These are phyloP conservation scores for Neofusicoccum cordaticola DNA, from an alignment of 2,329 filamentous ascomycete genomes.

Conservation along the genomic window DNA sequence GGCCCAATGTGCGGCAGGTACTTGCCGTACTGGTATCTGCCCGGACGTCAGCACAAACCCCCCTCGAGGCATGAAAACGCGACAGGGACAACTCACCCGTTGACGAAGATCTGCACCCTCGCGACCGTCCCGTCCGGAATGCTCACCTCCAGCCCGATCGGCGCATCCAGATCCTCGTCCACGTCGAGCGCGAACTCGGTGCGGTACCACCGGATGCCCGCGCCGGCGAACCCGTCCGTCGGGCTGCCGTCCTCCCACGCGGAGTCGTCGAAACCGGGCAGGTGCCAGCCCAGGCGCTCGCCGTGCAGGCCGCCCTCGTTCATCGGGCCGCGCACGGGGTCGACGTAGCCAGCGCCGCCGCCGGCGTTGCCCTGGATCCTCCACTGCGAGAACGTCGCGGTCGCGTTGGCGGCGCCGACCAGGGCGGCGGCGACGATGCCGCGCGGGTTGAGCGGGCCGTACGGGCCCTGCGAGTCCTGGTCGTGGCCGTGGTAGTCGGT, in stretches of 20 bases:
- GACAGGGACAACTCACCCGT: conserved; percentile 40
- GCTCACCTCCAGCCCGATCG: conserved; percentile 54
- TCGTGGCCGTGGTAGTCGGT: conserved; percentile 63
- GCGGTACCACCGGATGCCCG: conserved; percentile 57
- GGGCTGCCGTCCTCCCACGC: conserved; percentile 40
- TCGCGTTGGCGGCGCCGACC: conserved; percentile 29
- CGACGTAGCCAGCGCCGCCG: conserved; percentile 44
- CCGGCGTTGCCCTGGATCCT: conserved; percentile 58
- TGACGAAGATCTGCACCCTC: conserved; percentile 59
- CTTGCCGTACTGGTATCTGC: conserved; percentile 52
- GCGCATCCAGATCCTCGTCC: conserved; percentile 53
- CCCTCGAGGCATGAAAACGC: not conserved
- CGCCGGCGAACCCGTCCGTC: conserved; percentile 44
- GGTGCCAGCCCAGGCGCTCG: conserved; percentile 58
- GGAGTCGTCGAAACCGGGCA: conserved; percentile 54
- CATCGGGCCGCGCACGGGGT: conserved; percentile 54
- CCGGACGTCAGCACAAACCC: not conserved
- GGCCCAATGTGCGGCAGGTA: conserved; percentile 61
- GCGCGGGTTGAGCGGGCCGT: conserved; percentile 47
- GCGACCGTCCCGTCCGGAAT: conserved; percentile 42
- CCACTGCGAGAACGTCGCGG: conserved; percentile 40
- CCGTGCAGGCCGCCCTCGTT: conserved; percentile 59
- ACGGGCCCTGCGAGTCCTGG: conserved; percentile 49
- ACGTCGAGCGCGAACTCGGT: conserved; percentile 52
- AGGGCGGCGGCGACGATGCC: conserved; percentile 56